Evolutionary conservation across 305 asterid species (phyloP).

Genomic region (Rubia occidens): DNA sequence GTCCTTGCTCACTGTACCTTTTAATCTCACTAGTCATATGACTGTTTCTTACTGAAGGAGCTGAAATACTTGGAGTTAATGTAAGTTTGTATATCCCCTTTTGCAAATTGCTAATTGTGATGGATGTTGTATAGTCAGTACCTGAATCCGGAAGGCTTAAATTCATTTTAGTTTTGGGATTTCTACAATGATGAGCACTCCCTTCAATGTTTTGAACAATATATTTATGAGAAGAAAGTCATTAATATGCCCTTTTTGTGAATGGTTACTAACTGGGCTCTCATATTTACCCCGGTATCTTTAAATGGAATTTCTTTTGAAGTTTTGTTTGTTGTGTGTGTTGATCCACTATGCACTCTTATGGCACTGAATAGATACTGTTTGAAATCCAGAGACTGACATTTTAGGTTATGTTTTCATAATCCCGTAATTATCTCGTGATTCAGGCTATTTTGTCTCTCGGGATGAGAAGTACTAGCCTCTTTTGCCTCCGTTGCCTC

Average conservation of each 20-base stretch:
- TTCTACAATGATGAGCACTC: slow-evolving; percentile 13
- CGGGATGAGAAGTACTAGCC: slow-evolving; percentile 89
- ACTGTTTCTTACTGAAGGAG: slow-evolving; percentile 82
- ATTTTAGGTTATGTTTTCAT: neutral
- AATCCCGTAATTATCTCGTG: neutral
- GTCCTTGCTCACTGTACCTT: slow-evolving; percentile 80
- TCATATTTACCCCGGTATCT: neutral
- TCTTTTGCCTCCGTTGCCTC: slow-evolving; percentile 97
- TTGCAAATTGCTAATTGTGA: neutral
- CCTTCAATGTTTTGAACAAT: neutral
- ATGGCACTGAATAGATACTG: neutral
- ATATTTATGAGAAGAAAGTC: neutral
- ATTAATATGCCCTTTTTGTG: neutral
- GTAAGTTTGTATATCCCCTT: slow-evolving; percentile 29
- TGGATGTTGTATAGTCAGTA: neutral
- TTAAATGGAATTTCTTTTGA: neutral
- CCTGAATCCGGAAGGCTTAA: too few species aligned
- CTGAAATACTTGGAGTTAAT: slow-evolving; percentile 68
- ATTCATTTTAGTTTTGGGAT: neutral
- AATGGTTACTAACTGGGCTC: neutral
- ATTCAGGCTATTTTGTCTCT: slow-evolving; percentile 15
- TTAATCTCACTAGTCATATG: slow-evolving; percentile 85
- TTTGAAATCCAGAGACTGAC: neutral
- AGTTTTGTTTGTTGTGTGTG: neutral
- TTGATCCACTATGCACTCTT: neutral